Evolutionary conservation across 257 asterid species (phyloP).

Genomic region (Ballota nigra): DNA sequence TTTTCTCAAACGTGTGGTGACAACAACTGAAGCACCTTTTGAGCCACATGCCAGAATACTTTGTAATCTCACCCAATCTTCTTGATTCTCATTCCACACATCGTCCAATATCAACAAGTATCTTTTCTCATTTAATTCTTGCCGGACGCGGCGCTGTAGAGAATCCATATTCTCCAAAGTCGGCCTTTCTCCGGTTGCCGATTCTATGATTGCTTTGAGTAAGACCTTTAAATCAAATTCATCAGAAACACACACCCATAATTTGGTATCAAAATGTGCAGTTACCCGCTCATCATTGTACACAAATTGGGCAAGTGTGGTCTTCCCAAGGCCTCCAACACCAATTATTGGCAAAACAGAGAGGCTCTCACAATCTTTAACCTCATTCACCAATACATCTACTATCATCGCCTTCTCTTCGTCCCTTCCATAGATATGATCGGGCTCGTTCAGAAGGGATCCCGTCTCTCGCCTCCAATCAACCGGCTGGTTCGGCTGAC

Average conservation of each 20-base stretch:
- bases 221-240: neutral
- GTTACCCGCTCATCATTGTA: slow-evolving; percentile 11
- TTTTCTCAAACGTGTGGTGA: neutral
- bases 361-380: neutral
- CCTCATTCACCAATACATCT: slow-evolving; percentile 13
- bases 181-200: neutral
- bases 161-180: neutral
- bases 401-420: slow-evolving; percentile 21
- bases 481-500: neutral
- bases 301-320: slow-evolving; percentile 27
- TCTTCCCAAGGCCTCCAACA: slow-evolving; percentile 30
- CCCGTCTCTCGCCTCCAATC: slow-evolving; percentile 17
- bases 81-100: neutral
- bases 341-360: neutral
- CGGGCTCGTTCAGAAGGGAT: slow-evolving; percentile 2
- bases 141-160: neutral
- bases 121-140: neutral
- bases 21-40: neutral
- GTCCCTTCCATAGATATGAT: neutral
- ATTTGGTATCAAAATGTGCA: slow-evolving; percentile 14
- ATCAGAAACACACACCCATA: neutral
- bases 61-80: neutral
- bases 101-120: neutral
- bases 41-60: neutral
- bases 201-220: neutral